Conservation (phyloP, 352 stramenopile genomes). For the Pythium chondricola region DNA sequence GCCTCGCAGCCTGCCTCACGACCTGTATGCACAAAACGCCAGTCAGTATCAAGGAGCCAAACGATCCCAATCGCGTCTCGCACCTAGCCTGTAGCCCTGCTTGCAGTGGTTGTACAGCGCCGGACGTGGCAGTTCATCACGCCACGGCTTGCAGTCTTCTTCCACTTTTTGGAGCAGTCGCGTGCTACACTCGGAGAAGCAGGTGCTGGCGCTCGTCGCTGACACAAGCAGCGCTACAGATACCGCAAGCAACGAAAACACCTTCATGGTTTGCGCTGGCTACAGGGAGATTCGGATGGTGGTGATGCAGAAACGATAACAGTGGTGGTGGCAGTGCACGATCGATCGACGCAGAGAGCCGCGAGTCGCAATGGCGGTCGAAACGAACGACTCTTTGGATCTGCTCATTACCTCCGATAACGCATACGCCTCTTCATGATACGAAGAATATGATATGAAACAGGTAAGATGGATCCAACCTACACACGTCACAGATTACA, state of each 20-base stretch:
- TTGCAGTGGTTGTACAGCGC: conserved; percentile 23
- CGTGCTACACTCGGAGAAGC: conserved; percentile 8
- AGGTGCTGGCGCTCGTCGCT: too few relatives aligned
- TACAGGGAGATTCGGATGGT: background rate
- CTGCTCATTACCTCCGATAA: too few relatives aligned
- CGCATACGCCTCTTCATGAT: too few relatives aligned
- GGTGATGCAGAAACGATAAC: background rate
- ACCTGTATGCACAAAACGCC: background rate
- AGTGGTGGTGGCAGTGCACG: background rate
- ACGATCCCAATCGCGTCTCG: background rate
- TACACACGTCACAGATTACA: background rate
- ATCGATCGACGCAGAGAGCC: background rate
- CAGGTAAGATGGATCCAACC: too few relatives aligned
- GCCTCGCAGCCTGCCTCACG: conserved; percentile 4
- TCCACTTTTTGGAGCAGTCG: conserved; percentile 2
- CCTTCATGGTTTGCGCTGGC: too few relatives aligned
- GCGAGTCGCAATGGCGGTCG: background rate
- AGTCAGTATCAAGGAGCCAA: background rate
- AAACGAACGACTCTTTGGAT: conserved; percentile 5
- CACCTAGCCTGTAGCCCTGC: conserved; percentile 7
- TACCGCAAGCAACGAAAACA: too few relatives aligned
- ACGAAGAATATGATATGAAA: too few relatives aligned
- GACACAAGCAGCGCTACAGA: too few relatives aligned
- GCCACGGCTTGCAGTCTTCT: conserved; percentile 9
- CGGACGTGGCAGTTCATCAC: conserved; percentile 15